Conservation (phyloP, 192 early-diverging fungal genomes). For the Rhizophlyctis rosea region DNA sequence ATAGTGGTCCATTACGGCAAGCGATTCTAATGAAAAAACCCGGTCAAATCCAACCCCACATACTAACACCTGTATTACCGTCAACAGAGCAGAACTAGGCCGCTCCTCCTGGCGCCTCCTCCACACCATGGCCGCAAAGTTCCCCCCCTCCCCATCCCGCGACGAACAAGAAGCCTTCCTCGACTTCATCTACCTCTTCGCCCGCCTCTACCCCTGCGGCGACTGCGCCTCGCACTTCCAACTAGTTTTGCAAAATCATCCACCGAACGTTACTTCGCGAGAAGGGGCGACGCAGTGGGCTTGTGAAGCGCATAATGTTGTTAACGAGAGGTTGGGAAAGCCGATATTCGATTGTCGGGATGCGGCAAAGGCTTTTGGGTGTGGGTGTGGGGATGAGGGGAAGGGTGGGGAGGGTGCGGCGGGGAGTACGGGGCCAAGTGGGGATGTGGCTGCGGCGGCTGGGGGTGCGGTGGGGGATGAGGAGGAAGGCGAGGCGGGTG, state of each 20-base stretch:
- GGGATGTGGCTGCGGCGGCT: too few relatives aligned
- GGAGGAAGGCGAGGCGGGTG: too few relatives aligned
- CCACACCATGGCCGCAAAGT: conserved; percentile 89
- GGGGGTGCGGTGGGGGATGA: too few relatives aligned
- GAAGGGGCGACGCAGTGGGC: conserved; percentile 76
- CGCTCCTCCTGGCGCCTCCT: conserved; percentile 86
- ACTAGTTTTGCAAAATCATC: conserved; percentile 67
- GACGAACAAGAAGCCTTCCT: conserved; percentile 74
- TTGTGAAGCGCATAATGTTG: conserved; percentile 88
- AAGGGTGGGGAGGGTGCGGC: background rate
- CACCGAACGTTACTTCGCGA: conserved; percentile 73
- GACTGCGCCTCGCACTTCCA: conserved; percentile 93
- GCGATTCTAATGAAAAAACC: too few relatives aligned
- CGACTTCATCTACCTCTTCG: conserved; percentile 80
- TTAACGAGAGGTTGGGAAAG: conserved; percentile 83
- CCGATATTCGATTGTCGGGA: conserved; percentile 75
- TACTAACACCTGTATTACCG: too few relatives aligned
- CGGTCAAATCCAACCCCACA: too few relatives aligned
- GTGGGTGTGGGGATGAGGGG: conserved; percentile 62
- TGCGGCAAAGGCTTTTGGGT: conserved; percentile 76
- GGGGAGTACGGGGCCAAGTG: background rate
- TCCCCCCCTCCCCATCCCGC: conserved; percentile 71
- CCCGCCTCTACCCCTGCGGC: conserved; percentile 91
- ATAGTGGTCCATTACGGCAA: too few relatives aligned
- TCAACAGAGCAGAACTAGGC: conserved; percentile 87